Evolutionary conservation across 2,329 filamentous ascomycete species (phyloP).

Genomic region (Diplodia mutila): DNA sequence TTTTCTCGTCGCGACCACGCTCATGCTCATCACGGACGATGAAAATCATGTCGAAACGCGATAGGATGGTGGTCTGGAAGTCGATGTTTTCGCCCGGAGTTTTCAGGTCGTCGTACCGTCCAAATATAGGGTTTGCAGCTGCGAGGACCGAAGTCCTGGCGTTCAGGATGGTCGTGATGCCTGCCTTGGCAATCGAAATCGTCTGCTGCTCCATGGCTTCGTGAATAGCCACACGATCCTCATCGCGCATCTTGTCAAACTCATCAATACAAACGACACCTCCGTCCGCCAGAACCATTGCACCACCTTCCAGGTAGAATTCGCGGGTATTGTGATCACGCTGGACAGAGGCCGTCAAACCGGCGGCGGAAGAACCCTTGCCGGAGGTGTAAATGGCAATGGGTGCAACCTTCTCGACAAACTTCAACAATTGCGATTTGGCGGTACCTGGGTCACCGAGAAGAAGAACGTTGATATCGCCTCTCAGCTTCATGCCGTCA

Average conservation of each 20-base stretch:
- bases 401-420: conserved; percentile 96
- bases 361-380: conserved; percentile 94
- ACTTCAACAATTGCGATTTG: conserved; percentile 97
- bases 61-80: conserved; percentile 97
- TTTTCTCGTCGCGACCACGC: conserved; percentile 83
- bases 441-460: conserved; percentile 97
- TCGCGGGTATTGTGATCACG: conserved; percentile 94
- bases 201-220: conserved; percentile 99
- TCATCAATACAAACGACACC: conserved; percentile 95
- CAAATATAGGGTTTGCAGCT: conserved; percentile 96
- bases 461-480: conserved; percentile 96
- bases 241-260: conserved; percentile 99
- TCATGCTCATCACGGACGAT: conserved; percentile 97
- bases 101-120: conserved; percentile 97
- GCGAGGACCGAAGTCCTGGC: conserved; percentile 93
- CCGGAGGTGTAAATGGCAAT: conserved; percentile 96
- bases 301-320: conserved; percentile 96
- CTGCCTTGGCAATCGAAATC: conserved; percentile 97
- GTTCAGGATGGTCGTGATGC: conserved; percentile 97
- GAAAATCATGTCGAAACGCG: conserved; percentile 99
- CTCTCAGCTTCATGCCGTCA: conserved; percentile 95
- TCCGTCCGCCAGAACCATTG: conserved; percentile 89
- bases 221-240: conserved; percentile 96
- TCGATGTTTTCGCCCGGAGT: conserved; percentile 98
- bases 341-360: conserved; percentile 94